A percentile compares a stretch with the other conserved stretches of the same genome.
Conservation (phyloP, 2,329 filamentous ascomycete species). For the Alternaria brassicicola region DNA sequence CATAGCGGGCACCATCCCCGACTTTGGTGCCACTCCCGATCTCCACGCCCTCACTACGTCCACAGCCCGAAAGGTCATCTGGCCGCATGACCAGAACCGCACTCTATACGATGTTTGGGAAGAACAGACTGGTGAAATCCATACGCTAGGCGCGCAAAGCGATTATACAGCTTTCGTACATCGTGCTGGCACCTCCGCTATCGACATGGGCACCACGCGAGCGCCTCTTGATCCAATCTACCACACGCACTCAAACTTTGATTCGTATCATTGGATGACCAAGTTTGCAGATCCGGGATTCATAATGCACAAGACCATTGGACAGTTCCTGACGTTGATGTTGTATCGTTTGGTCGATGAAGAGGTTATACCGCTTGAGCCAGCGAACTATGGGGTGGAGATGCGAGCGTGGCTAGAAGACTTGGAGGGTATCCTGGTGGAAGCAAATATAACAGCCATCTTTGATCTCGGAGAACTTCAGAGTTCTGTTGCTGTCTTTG, state of each 20-base stretch:
- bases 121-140: conserved; percentile 43
- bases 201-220: conserved; percentile 51
- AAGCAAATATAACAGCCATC: neutral
- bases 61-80: conserved; percentile 49
- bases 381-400: conserved; percentile 45
- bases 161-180: conserved; percentile 57
- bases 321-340: conserved; percentile 53
- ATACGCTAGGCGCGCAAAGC: conserved; percentile 52
- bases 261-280: conserved; percentile 58
- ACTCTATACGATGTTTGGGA: conserved; percentile 55
- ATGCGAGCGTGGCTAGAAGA: conserved; percentile 43
- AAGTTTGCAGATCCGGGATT: conserved; percentile 59
- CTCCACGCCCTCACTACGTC: conserved; percentile 45
- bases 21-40: conserved; percentile 48
- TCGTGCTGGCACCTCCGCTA: conserved; percentile 45
- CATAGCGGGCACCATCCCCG: conserved; percentile 51
- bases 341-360: conserved; percentile 50
- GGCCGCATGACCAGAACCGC: conserved; percentile 46
- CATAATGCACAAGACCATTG: conserved; percentile 55
- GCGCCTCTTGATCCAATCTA: conserved; percentile 51
- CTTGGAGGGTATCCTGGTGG: conserved; percentile 32
- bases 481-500: conserved; percentile 45
- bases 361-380: conserved; percentile 47
- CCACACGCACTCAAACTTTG: conserved; percentile 55
- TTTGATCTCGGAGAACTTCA: conserved; percentile 20